phyloP scores from a whole-genome alignment of 805 yeast species.

The Ogataea thermomethanolica region DNA sequence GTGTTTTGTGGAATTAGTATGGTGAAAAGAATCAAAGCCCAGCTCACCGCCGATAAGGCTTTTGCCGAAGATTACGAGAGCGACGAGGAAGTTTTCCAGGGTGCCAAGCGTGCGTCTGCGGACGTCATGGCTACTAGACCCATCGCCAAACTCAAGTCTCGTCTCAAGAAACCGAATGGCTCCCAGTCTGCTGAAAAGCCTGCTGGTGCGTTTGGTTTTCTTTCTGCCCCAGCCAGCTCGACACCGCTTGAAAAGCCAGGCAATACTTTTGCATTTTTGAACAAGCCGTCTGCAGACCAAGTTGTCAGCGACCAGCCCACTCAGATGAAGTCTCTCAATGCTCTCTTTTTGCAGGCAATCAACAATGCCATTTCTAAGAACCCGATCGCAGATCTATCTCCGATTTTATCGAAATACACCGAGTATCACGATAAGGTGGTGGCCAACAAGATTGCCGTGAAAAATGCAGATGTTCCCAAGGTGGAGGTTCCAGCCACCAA shows the following conservation, averaged over 20 bases:
- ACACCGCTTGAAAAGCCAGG: not conserved
- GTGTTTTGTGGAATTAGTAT: slow-evolving; percentile 8
- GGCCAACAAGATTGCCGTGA: slow-evolving; percentile 24
- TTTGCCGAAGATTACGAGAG: slow-evolving; percentile 30
- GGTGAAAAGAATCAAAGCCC: slow-evolving; percentile 61
- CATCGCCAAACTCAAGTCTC: slow-evolving; percentile 56
- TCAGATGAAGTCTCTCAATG: slow-evolving; percentile 63
- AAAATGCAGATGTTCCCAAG: slow-evolving; percentile 22
- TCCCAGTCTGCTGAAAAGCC: slow-evolving; percentile 7
- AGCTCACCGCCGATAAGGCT: slow-evolving; percentile 50
- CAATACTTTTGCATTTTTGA: slow-evolving; percentile 3
- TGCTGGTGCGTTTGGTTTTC: slow-evolving; percentile 14
- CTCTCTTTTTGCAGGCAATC: slow-evolving; percentile 51
- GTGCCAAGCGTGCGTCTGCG: slow-evolving; percentile 49
- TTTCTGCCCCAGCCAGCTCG: slow-evolving; percentile 3
- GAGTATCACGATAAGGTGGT: slow-evolving; percentile 45
- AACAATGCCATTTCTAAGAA: slow-evolving; percentile 38
- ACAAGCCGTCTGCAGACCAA: not conserved
- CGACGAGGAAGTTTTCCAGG: slow-evolving; percentile 34
- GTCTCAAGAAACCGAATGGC: slow-evolving; percentile 22
- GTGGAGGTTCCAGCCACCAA: slow-evolving; percentile 18
- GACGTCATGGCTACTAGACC: slow-evolving; percentile 65
- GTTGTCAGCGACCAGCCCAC: slow-evolving; percentile 32
- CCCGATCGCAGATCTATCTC: slow-evolving; percentile 53
- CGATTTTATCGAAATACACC: slow-evolving; percentile 55